These are phyloP conservation scores for Hygrocybe punicea DNA, from an alignment of 768 basidiomycete genomes.

Conservation along the genomic window DNA sequence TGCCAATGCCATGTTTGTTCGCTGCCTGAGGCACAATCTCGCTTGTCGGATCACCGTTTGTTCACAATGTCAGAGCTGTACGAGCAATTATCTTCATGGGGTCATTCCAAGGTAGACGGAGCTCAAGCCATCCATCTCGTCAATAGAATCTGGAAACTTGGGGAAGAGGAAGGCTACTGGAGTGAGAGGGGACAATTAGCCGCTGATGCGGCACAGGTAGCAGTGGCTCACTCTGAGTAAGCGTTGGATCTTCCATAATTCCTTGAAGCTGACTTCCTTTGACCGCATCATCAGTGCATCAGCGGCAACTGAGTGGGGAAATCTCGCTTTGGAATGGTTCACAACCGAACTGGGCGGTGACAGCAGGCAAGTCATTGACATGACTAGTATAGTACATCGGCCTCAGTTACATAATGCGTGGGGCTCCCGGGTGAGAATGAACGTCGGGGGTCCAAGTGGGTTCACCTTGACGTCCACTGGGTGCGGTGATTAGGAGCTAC, in stretches of 20 bases:
- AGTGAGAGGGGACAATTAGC: constrained; percentile 63
- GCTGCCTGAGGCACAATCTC: constrained; percentile 45
- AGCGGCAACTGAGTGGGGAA: constrained; percentile 51
- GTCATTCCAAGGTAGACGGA: constrained; percentile 41
- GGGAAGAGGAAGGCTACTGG: constrained; percentile 61
- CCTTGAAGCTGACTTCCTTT: background rate
- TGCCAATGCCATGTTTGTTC: constrained; percentile 61
- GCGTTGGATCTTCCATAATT: constrained; percentile 22
- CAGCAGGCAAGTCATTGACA: constrained; percentile 45
- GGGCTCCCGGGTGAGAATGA: constrained; percentile 38
- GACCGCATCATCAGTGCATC: constrained; percentile 33
- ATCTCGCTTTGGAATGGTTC: constrained; percentile 51
- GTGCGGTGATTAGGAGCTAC: no score
- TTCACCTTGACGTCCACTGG: no score
- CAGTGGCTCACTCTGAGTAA: constrained; percentile 62
- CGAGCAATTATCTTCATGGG: constrained; percentile 49
- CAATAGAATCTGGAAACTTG: constrained; percentile 53
- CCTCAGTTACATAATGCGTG: constrained; percentile 49
- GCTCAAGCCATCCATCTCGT: constrained; percentile 47
- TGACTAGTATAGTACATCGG: constrained; percentile 29
- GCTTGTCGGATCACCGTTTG: constrained; percentile 51
- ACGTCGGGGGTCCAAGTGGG: constrained; percentile 35
- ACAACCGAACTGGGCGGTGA: constrained; percentile 54
- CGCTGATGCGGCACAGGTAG: constrained; percentile 57
- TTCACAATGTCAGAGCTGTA: constrained; percentile 45